Base-by-base conservation (phyloP, 768 basidiomycete genomes). In the Podaxis pistillaris region DNA sequence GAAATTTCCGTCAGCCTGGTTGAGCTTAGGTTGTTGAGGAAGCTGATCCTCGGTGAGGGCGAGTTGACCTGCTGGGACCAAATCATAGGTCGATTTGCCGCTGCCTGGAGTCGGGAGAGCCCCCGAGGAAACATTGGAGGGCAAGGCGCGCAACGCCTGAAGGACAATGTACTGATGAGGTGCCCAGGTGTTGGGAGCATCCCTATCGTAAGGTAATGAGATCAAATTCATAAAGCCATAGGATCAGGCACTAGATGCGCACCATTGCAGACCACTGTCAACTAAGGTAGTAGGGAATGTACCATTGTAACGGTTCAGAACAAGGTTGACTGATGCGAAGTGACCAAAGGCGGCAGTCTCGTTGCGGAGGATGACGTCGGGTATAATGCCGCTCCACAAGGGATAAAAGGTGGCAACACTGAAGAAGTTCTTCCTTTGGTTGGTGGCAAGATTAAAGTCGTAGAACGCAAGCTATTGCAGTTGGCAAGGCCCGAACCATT, bases 151-250 rank as follows among this genome's bases (percentile, higher is more conserved):
- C 41, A 98, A 84, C 0, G 94, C 94, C 61, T 88, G 79, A 50
- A 96, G 81, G 26, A 85, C 75, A 65, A 96, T 91, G 72, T 93
- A 88, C 65, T 90, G 90, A 68, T 93, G 90, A 8, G 91, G 89
- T 17, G 92, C 91, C 94, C 93, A 97, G 1, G 88, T 74, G 68
- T 94, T 94, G n/a, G 94, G 93, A 26, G 88, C 84, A 69, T 93
- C 91, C 90, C 88, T 90, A 56, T 17, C 38, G 46, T 22, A 17
- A 13, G 28, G 54, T n/a, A 54, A n/a, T 38, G 36, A 38, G 30
- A 41, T 28, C 3, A 50, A 26, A 12, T 8, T 28, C 49, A 50
- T 50, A 12, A 12, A 24, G 5, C 22, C 19, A 15, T 28, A 46
- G 15, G 64, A 36, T 46, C 5, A 26, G 11, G 22, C 5, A 50